Evolutionary conservation across 805 yeast genomes (phyloP).

Genomic region (Hanseniaspora pseudoguilliermondii): DNA sequence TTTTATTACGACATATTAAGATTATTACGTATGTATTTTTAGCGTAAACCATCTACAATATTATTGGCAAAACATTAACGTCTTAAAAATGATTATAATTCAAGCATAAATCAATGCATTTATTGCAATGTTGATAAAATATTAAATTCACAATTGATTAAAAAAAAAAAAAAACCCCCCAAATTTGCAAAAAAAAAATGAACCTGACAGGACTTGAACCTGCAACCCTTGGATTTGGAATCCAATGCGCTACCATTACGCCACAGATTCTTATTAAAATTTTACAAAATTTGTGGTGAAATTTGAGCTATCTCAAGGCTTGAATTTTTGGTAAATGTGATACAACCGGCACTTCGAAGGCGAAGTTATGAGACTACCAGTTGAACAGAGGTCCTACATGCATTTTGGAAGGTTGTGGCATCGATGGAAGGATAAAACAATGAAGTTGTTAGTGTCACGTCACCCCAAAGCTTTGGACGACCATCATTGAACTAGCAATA

Average conservation of each 20-base stretch:
- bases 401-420: neutral
- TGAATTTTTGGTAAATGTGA: neutral
- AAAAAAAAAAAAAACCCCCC: neutral
- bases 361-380: neutral
- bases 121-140: too few species aligned
- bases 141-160: neutral
- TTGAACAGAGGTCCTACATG: neutral
- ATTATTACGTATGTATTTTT: too few species aligned
- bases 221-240: conserved; percentile 56
- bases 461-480: neutral
- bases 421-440: neutral
- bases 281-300: neutral
- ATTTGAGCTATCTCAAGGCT: neutral
- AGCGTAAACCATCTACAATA: too few species aligned
- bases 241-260: conserved; percentile 63
- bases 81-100: too few species aligned
- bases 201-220: conserved; percentile 51
- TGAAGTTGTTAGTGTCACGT: neutral
- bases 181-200: conserved; percentile 13
- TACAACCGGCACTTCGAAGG: neutral
- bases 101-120: too few species aligned
- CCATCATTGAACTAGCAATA: neutral
- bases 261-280: conserved; percentile 39
- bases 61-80: too few species aligned
- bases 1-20: too few species aligned